Conservation (phyloP, 495 filamentous ascomycete species). For the Aspergillus kassunensis region DNA sequence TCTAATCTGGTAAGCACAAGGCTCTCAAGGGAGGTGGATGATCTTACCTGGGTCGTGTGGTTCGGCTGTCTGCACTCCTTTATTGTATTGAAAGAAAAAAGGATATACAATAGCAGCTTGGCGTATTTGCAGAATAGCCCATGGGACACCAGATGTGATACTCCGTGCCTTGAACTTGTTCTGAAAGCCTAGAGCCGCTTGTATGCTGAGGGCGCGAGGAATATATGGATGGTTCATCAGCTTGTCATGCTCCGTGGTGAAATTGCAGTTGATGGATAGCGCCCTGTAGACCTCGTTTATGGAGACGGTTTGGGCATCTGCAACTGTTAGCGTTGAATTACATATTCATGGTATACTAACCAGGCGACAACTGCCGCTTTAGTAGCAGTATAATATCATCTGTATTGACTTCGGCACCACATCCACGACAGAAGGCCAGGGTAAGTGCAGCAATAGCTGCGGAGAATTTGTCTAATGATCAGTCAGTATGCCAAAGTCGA, state of each 20-base stretch:
- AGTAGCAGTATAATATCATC: constrained; percentile 75
- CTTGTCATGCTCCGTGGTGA: constrained; percentile 64
- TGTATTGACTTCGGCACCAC: constrained; percentile 53
- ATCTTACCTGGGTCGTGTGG: constrained; percentile 60
- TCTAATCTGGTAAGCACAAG: constrained; percentile 22
- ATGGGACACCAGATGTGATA: constrained; percentile 67
- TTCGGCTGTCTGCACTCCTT: constrained; percentile 43
- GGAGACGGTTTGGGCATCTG: constrained; percentile 48
- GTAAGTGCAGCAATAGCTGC: constrained; percentile 56
- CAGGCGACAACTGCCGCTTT: constrained; percentile 42
- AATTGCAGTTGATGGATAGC: constrained; percentile 66
- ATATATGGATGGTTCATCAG: constrained; percentile 65
- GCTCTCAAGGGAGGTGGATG: neutral
- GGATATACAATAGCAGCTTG: constrained; percentile 65
- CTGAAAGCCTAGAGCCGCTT: constrained; percentile 63
- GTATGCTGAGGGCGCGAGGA: constrained; percentile 65
- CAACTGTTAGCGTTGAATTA: neutral
- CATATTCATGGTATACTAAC: constrained; percentile 47
- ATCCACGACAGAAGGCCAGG: constrained; percentile 55
- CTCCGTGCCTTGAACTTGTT: constrained; percentile 55
- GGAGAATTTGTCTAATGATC: constrained; percentile 41
- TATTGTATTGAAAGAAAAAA: constrained; percentile 51
- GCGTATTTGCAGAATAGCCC: constrained; percentile 66
- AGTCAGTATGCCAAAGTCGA: constrained; percentile 1
- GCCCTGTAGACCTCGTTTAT: constrained; percentile 62